These are phyloP conservation scores for Litchi chinensis DNA, from an alignment of 345 rosid species.

Conservation along the genomic window DNA sequence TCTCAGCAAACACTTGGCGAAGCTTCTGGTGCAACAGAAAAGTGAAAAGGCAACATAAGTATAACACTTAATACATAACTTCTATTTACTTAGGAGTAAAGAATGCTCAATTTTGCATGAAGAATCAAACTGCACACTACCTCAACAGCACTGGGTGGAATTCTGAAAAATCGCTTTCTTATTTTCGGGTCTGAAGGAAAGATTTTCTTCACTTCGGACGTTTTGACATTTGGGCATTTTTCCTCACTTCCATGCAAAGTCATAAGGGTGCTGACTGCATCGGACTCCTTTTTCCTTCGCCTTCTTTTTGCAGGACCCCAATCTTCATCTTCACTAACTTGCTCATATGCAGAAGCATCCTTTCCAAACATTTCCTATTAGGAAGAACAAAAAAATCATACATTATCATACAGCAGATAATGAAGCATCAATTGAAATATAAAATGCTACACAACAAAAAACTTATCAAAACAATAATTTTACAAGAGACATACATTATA, in stretches of 20 bases:
- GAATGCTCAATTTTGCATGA: conserved; percentile 6
- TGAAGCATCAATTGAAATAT: conserved; percentile 5
- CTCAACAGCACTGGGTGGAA: conserved; percentile 83
- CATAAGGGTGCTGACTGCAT: conserved; percentile 71
- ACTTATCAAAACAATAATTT: background rate
- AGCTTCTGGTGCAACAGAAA: conserved; percentile 67
- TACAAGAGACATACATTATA: background rate
- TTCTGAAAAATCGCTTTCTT: conserved; percentile 62
- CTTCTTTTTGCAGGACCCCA: conserved; percentile 94
- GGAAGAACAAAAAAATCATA: conserved; percentile 15
- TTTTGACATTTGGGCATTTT: conserved; percentile 38
- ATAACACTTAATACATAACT: background rate
- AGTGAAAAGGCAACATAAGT: conserved; percentile 19
- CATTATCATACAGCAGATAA: conserved; percentile 4
- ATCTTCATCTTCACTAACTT: conserved; percentile 95
- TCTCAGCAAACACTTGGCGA: conserved; percentile 84
- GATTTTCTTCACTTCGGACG: conserved; percentile 35
- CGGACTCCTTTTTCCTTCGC: conserved; percentile 76
- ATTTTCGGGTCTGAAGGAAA: conserved; percentile 44
- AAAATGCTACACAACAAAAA: background rate
- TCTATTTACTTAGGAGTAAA: conserved; percentile 7
- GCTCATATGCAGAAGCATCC: conserved; percentile 71
- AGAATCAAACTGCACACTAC: conserved; percentile 40
- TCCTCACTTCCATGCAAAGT: conserved; percentile 61
- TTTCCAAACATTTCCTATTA: conserved; percentile 96